These are phyloP conservation scores for Catharanthus roseus DNA, from an alignment of 257 asterid species.

Conservation along the genomic window DNA sequence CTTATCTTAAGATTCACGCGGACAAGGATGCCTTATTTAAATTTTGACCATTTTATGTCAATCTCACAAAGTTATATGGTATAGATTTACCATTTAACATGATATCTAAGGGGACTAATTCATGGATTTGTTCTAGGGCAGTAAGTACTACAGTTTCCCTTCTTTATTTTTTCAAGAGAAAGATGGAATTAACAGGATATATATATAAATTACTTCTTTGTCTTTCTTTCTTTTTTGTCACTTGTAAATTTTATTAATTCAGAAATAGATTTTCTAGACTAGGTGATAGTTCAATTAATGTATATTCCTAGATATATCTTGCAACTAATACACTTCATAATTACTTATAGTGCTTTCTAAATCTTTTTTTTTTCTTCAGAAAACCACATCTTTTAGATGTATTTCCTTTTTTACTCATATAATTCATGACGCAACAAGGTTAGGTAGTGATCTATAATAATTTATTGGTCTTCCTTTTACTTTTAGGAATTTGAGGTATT, in stretches of 20 bases:
- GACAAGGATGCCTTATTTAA: background rate
- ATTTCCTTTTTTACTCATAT: background rate
- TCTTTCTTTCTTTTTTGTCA: background rate
- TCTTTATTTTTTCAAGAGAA: background rate
- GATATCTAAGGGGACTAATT: background rate
- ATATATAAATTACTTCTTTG: background rate
- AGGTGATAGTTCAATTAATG: background rate
- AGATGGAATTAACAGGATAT: background rate
- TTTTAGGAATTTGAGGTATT: background rate
- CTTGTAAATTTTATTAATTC: background rate
- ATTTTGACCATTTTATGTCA: background rate
- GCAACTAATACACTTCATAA: background rate
- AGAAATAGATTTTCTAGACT: background rate
- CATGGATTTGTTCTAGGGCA: background rate
- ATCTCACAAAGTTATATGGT: background rate
- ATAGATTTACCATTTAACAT: background rate
- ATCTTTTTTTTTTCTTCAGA: background rate
- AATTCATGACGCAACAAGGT: background rate
- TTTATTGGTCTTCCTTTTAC: background rate
- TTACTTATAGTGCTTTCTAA: background rate
- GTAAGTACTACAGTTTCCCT: background rate
- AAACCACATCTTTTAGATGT: background rate
- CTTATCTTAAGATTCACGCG: background rate
- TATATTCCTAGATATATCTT: background rate
- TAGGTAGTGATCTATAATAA: slow-evolving; percentile 1